A percentile compares a stretch with the other conserved stretches of the same genome.
Evolutionary conservation across 2,329 filamentous ascomycete genomes (phyloP).

Genomic region (Arthroderma sp.): DNA sequence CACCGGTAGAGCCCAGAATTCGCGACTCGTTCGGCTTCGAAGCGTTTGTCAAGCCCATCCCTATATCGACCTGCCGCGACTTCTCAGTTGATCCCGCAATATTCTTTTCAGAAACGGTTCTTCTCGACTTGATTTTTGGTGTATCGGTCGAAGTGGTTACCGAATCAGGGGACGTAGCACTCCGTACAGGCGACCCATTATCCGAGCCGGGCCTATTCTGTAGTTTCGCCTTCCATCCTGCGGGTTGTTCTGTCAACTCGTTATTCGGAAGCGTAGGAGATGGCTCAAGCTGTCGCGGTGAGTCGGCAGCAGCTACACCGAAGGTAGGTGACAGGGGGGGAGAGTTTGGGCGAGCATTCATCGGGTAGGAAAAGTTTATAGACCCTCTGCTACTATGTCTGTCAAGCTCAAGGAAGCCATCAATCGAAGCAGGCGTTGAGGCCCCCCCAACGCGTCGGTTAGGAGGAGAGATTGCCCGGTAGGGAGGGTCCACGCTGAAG

Average conservation of each 20-base stretch:
- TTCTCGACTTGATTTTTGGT: too few relatives aligned
- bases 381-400: conserved; percentile 30
- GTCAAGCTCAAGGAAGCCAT: conserved; percentile 23
- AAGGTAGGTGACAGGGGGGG: conserved; percentile 16
- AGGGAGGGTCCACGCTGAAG: conserved; percentile 39
- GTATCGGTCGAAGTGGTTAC: too few relatives aligned
- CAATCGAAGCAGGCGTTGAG: conserved; percentile 12
- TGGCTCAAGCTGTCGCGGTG: neutral
- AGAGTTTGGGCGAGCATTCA: conserved; percentile 28
- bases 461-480: conserved; percentile 34
- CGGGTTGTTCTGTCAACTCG: neutral
- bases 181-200: too few relatives aligned
- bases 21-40: too few relatives aligned
- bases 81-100: too few relatives aligned
- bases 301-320: neutral
- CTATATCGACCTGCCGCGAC: too few relatives aligned
- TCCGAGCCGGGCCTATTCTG: too few relatives aligned
- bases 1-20: too few relatives aligned
- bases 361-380: conserved; percentile 37
- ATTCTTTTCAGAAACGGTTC: too few relatives aligned
- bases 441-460: conserved; percentile 21
- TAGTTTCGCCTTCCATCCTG: neutral
- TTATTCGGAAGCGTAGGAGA: neutral
- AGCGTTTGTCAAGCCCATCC: too few relatives aligned
- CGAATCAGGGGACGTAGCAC: too few relatives aligned